Evolutionary conservation across 2,329 filamentous ascomycete genomes (phyloP), one percentile per base, ranked within the genome.

Genomic region (Emergomyces pasteurianus): DNA sequence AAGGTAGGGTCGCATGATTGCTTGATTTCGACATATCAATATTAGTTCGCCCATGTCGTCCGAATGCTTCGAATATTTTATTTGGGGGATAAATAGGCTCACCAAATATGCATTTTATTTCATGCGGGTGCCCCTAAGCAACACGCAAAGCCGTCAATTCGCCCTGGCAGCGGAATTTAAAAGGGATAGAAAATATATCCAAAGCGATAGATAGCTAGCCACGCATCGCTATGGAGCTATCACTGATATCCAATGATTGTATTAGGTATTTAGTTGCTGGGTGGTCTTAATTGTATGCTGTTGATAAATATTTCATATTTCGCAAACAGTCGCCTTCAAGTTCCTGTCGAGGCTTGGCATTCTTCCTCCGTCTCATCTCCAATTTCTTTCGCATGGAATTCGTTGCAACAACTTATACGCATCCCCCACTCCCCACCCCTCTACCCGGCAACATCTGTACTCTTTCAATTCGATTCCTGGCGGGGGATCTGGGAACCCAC

Each of bases 1-100:
- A 6, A 79, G 70, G 63, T 77, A 71, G 55, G 76, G 75, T 64
- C 76, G 76, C 77, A 79, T 79, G 62, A 54, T 67, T 58, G 43
- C n/a, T 58, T 18, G 16, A 6, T 47, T 23, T 36, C 38, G 21
- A 16, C 12, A 49, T 16, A 21, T 56, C 36, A 56, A 40, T n/a
- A 28, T 43, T 23, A 46, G 40, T 21, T 26, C 8, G 12, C 2
- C 55, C 16, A 43, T 21, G 7, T 14, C 28, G 31, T n/a, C 6
- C n/a, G 47, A 36, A 16, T n/a, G 50, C 21, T 34, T 34, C 36
- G 46, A 49, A 26, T 46, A 46, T 43, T 26, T 31, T 18, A 16
- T 26, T 14, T 31, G 31, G 14, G 21, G 10, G 9, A 36, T 14
- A 28, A 57, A 53, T 14, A 28, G 46, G 40, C 49, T 58, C 58